Evolutionary conservation across 2,329 filamentous ascomycete genomes (phyloP).

Genomic region (Cryphonectria carpinicola): DNA sequence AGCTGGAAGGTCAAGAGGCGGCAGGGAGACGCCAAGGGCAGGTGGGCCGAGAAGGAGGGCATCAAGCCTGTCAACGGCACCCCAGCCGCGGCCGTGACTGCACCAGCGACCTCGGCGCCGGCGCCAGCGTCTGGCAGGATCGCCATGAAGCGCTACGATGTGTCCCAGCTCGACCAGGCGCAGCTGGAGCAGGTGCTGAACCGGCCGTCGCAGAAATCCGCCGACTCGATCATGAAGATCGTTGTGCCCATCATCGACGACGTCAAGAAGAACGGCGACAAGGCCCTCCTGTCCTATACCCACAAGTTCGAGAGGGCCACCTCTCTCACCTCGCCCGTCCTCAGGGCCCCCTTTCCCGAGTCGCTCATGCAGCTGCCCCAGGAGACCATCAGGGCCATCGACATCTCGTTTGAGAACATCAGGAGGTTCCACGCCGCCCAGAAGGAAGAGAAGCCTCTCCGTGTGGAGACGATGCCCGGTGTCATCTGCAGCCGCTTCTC

Average conservation of each 20-base stretch:
- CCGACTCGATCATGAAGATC: conserved; percentile 90
- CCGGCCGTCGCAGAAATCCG: conserved; percentile 90
- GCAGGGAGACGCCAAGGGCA: conserved; percentile 90
- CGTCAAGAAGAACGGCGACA: conserved; percentile 81
- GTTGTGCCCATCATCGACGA: conserved; percentile 91
- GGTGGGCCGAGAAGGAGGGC: conserved; percentile 84
- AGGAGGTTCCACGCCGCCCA: conserved; percentile 92
- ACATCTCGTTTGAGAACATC: conserved; percentile 93
- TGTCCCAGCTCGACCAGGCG: conserved; percentile 63
- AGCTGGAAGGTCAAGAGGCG: conserved; percentile 93
- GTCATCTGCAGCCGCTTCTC: conserved; percentile 93
- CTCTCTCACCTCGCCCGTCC: conserved; percentile 83
- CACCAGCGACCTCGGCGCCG: conserved; percentile 34
- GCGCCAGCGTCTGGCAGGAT: conserved; percentile 58
- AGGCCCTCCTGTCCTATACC: conserved; percentile 87
- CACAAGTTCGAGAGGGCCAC: conserved; percentile 98
- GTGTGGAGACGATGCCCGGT: conserved; percentile 97
- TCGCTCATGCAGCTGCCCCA: conserved; percentile 82
- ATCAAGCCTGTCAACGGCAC: conserved; percentile 52
- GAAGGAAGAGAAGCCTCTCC: conserved; percentile 77
- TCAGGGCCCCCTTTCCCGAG: conserved; percentile 85
- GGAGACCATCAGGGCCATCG: conserved; percentile 91
- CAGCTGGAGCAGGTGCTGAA: conserved; percentile 77
- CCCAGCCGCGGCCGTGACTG: conserved; percentile 40
- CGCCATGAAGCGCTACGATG: conserved; percentile 79